These are phyloP conservation scores for Globisporangium sylvaticum DNA, from an alignment of 352 stramenopile genomes.

Conservation along the genomic window DNA sequence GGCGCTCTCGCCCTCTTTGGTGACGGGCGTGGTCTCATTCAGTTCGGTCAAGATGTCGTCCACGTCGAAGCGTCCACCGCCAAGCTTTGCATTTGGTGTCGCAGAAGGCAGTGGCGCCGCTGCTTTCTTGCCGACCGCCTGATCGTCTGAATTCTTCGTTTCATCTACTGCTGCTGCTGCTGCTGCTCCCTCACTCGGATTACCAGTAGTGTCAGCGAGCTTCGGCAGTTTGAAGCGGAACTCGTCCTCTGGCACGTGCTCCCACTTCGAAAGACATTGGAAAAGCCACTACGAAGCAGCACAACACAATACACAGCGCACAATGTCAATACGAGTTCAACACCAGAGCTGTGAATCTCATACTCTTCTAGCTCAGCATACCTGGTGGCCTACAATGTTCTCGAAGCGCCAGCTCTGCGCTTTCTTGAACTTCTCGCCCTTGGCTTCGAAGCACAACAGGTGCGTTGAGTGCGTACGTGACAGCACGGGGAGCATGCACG, in stretches of 20 bases:
- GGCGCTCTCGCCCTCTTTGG: slow-evolving; percentile 18
- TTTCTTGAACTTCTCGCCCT: slow-evolving; percentile 85
- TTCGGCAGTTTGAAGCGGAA: slow-evolving; percentile 36
- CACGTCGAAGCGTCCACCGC: slow-evolving; percentile 43
- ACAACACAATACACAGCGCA: slow-evolving; percentile 2
- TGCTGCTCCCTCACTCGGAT: slow-evolving; percentile 13
- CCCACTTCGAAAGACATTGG: slow-evolving; percentile 62
- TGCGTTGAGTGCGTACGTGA: slow-evolving; percentile 82
- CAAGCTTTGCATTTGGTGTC: slow-evolving; percentile 20
- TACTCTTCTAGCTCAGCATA: slow-evolving; percentile 13
- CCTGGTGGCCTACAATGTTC: slow-evolving; percentile 79
- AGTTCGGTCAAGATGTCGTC: slow-evolving; percentile 55
- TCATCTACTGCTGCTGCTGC: slow-evolving; percentile 7
- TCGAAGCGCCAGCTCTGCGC: slow-evolving; percentile 75
- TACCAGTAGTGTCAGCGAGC: background rate
- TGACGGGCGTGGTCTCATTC: slow-evolving; percentile 36
- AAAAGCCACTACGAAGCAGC: slow-evolving; percentile 62
- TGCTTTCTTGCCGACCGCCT: background rate
- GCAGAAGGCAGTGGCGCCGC: slow-evolving; percentile 9
- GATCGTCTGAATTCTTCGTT: background rate
- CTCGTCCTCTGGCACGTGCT: slow-evolving; percentile 46
- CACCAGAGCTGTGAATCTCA: background rate
- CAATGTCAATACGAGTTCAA: slow-evolving; percentile 8
- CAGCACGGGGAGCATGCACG: slow-evolving; percentile 79
- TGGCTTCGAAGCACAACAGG: slow-evolving; percentile 70